phyloP scores from a whole-genome alignment of 441 rosid genomes.

The Flueggea neowawraea region DNA sequence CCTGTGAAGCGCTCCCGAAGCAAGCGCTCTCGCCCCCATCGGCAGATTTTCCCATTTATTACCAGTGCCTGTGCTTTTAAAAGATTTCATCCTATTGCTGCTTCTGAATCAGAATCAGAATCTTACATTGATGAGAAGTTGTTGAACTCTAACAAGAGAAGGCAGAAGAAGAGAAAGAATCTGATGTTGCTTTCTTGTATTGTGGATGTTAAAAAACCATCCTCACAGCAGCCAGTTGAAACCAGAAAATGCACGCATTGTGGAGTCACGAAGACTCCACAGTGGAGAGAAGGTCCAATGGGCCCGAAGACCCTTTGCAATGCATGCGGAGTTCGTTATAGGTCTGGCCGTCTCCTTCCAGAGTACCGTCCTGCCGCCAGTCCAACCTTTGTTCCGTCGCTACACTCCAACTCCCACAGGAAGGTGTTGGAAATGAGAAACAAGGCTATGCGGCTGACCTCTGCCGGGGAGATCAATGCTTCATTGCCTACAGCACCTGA shows the following conservation, averaged over 20 bases:
- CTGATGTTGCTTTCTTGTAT: conserved; percentile 29
- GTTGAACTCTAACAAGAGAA: conserved; percentile 29
- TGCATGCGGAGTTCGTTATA: conserved; percentile 91
- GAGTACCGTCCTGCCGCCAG: conserved; percentile 95
- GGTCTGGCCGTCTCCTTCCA: conserved; percentile 86
- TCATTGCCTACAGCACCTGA: conserved; percentile 15
- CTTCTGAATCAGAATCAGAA: conserved; percentile 34
- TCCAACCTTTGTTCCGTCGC: conserved; percentile 67
- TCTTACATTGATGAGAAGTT: conserved; percentile 18
- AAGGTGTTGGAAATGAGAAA: conserved; percentile 89
- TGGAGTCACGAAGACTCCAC: conserved; percentile 82
- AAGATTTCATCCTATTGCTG: conserved; percentile 17
- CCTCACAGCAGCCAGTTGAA: conserved; percentile 16
- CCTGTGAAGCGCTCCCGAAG: conserved; percentile 82
- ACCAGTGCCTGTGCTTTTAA: conserved; percentile 16
- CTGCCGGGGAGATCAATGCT: background rate
- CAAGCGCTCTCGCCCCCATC: conserved; percentile 51
- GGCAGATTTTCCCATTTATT: conserved; percentile 27
- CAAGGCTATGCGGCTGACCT: conserved; percentile 21
- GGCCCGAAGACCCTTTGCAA: conserved; percentile 97
- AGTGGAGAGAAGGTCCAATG: conserved; percentile 96
- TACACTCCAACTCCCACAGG: conserved; percentile 95
- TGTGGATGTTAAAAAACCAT: conserved; percentile 19
- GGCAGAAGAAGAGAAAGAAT: conserved; percentile 37
- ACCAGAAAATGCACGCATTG: conserved; percentile 73